A percentile compares a stretch with the other conserved stretches of the same genome.
phyloP scores from a whole-genome alignment of 345 rosid species.

The Hibiscus trionum region DNA sequence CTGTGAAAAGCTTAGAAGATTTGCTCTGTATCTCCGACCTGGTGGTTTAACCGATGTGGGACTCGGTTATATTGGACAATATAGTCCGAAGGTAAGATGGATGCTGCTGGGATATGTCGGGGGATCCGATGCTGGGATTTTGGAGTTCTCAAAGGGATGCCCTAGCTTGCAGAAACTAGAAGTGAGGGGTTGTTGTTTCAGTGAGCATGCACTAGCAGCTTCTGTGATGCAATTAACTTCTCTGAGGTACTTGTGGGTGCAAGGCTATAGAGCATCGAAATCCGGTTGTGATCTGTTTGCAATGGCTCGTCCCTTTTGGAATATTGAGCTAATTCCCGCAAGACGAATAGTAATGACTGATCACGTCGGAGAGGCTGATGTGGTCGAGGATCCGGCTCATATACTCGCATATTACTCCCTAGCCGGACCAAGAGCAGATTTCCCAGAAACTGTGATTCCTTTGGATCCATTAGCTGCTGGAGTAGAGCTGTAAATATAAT shows the following conservation, averaged over 20 bases:
- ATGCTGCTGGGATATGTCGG: conserved; percentile 75
- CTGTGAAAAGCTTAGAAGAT: conserved; percentile 68
- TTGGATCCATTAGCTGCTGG: conserved; percentile 10
- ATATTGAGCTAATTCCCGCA: conserved; percentile 74
- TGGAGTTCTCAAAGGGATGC: conserved; percentile 79
- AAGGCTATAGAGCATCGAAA: conserved; percentile 61
- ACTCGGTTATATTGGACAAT: conserved; percentile 62
- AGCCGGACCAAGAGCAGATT: conserved; percentile 85
- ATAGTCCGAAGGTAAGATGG: conserved; percentile 78
- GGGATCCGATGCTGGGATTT: conserved; percentile 62
- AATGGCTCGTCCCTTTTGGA: conserved; percentile 94
- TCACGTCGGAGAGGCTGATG: conserved; percentile 22
- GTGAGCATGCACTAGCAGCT: conserved; percentile 60
- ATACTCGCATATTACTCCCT: conserved; percentile 90
- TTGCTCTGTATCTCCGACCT: conserved; percentile 68
- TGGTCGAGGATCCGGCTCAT: conserved; percentile 66
- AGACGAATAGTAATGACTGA: conserved; percentile 27
- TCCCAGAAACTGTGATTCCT: conserved; percentile 55
- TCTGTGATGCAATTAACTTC: conserved; percentile 59
- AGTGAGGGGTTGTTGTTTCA: conserved; percentile 89
- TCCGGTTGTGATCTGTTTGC: conserved; percentile 48
- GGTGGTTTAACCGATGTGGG: conserved; percentile 84
- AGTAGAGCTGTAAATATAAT: conserved; percentile 28
- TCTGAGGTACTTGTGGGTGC: conserved; percentile 91
- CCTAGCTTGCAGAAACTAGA: conserved; percentile 81